phyloP scores from a whole-genome alignment of 306 rosid genomes.

The Pterocarpus macrocarpus region DNA sequence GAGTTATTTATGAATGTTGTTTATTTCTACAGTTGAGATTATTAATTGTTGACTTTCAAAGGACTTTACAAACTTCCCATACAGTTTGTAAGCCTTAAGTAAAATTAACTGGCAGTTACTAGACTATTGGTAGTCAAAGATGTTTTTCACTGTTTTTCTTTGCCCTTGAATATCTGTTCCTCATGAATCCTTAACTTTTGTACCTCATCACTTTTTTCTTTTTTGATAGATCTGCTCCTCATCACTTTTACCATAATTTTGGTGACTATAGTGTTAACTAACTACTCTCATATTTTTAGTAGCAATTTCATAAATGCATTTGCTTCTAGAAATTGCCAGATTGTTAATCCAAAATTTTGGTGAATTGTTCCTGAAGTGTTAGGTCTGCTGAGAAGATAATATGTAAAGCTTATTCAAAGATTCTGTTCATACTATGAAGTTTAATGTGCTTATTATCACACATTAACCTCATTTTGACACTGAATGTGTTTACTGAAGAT shows the following conservation, averaged over 20 bases:
- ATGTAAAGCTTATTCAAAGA: neutral
- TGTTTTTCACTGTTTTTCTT: no score
- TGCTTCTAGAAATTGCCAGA: neutral
- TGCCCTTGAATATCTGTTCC: no score
- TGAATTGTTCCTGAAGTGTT: neutral
- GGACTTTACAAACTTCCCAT: neutral
- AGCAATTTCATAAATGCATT: neutral
- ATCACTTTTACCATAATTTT: no score
- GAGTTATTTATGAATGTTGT: neutral
- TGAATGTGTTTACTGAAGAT: neutral
- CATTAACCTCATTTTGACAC: neutral
- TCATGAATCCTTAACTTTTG: no score
- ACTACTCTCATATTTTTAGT: neutral
- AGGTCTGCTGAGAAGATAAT: neutral
- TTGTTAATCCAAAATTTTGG: neutral
- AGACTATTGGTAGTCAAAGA: neutral
- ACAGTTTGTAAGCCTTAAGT: neutral
- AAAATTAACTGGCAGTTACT: neutral
- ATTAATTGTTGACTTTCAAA: slow-evolving; percentile 7
- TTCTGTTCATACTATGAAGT: slow-evolving; percentile 2
- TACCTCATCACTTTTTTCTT: no score
- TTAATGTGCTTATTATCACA: neutral
- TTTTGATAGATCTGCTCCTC: no score
- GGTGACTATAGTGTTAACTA: no score
- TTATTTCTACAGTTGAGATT: neutral